A percentile compares a stretch with the other conserved stretches of the same genome.
Conservation (phyloP, 352 stramenopile genomes). For the Globisporangium perplexum region DNA sequence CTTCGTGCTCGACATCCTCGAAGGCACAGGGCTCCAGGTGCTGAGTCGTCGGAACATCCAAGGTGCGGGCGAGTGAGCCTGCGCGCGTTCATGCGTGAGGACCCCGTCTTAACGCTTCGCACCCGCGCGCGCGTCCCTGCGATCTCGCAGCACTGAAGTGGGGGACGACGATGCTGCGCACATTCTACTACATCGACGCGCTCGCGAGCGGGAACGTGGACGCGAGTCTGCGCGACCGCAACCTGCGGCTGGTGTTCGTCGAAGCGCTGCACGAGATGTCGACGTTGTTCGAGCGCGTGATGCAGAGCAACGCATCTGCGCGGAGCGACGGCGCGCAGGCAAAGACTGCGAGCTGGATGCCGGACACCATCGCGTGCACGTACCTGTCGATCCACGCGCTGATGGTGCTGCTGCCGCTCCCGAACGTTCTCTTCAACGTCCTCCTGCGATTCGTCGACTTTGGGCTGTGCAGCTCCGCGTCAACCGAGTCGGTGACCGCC, state of each 20-base stretch:
- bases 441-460: slow-evolving; percentile 56
- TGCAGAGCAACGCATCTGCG: slow-evolving; percentile 8
- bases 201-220: slow-evolving; percentile 47
- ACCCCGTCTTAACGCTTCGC: too few relatives aligned
- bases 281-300: slow-evolving; percentile 43
- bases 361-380: slow-evolving; percentile 53
- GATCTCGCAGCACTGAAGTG: slow-evolving; percentile 57
- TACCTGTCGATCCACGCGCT: slow-evolving; percentile 56
- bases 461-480: slow-evolving; percentile 28
- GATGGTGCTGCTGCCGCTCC: slow-evolving; percentile 69
- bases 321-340: not conserved
- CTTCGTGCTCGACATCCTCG: slow-evolving; percentile 64
- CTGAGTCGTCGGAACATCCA: slow-evolving; percentile 75
- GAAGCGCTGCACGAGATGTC: slow-evolving; percentile 68
- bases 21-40: slow-evolving; percentile 65
- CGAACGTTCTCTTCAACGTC: slow-evolving; percentile 65
- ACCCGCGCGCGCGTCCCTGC: not conserved
- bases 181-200: slow-evolving; percentile 79
- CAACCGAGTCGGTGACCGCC: slow-evolving; percentile 35
- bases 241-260: slow-evolving; percentile 60
- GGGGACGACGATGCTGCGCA: slow-evolving; percentile 69
- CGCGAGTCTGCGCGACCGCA: slow-evolving; percentile 54
- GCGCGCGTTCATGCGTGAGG: not conserved
- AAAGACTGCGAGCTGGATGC: slow-evolving; percentile 22
- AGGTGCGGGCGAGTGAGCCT: slow-evolving; percentile 18